Evolutionary conservation across 2,329 filamentous ascomycete species (phyloP), one percentile per base, ranked within the genome.

Genomic region (Pseudocercospora ulei): DNA sequence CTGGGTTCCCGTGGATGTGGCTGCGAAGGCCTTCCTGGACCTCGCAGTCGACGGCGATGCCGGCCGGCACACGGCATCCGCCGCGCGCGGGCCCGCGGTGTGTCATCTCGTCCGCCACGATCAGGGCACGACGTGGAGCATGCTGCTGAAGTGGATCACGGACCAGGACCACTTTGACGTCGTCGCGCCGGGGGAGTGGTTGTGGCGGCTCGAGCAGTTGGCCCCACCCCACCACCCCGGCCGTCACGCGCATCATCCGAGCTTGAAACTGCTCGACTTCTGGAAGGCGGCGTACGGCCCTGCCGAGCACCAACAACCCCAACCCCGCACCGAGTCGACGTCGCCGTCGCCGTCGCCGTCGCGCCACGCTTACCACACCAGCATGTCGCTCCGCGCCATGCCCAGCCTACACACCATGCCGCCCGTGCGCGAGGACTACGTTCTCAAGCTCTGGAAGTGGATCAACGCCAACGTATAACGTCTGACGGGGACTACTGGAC

Each of bases 91-190:
- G 14, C 8, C 2, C 7, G 1, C 28, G 9, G 63, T 73, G 3
- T 68, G 65, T 41, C 69, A 75, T 51, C 56, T 73, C 2, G 47
- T 73, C 17, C 73, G 72, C 43, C 60, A 64, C 17, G 59, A 68
- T 41, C 54, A 40, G 5, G 49, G 48, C 5, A 65, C 67, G 3
- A 63, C 51, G 1, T 73, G 68, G 70, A 52, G 45, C 1, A 57
- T 67, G 33, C 56, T 74, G 49, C 54, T 73, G n/a, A 44, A 50
- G 3, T 71, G 66, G 67, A 44, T 70, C 28, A 52, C 56, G 47
- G 55, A 59, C 41, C 53, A 49, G 20, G 55, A 11, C 19, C 56
- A 31, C 1, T 65, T 69, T 45, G 58, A 67, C 1, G 55, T 65
- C 7, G 63, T 72, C 4, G 27, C 53, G 3, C 61, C 65, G 0